Evolutionary conservation across 371 early-diverging fungal species (phyloP), one percentile per base, ranked within the genome.

Genomic region (Actinomortierella wolfii): DNA sequence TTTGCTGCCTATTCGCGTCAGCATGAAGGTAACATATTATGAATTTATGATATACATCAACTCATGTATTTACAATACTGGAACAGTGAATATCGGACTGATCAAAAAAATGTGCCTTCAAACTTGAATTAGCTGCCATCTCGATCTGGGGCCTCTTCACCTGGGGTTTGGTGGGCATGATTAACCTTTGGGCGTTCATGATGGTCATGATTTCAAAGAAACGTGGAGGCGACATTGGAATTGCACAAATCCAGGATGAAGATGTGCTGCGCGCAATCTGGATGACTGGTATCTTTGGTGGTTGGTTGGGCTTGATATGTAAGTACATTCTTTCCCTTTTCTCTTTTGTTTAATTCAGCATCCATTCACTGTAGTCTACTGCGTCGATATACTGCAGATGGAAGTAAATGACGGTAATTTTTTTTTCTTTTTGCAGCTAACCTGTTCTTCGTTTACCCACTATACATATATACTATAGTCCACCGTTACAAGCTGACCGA

Each of bases 161-260:
- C 1, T 57, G 60, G 49, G 55, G 58, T 21, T 48, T 51, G 9
- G 57, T 70, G 17, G 42, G 41, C 0, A 1, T 64, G 28, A 18
- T 70, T 50, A 70, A 70, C 49, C 5, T 70, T 39, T 70, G 71
- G 71, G 50, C 64, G 4, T 70, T 61, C 55, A 61, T 70, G 42
- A 21, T 70, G 26, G 71, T 70, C 54, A 26, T 53, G 58, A 56
- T 70, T 53, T 40, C 44, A n/a, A 55, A 43, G 48, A 52, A 28
- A 28, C 64, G 71, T 15, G 47, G 59, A 8, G 71, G 71, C 1
- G 71, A 70, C 51, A 70, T 70, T 61, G 71, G 71, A 1, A 64
- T 70, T 23, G 61, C 61, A 55, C 64, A 41, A 28, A 56, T 70
- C 56, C n/a, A 11, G 13, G 71, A 64, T 46, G 65, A 70, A 2